These are phyloP conservation scores for Dendrothele bispora DNA, from an alignment of 768 basidiomycete species.

Conservation along the genomic window DNA sequence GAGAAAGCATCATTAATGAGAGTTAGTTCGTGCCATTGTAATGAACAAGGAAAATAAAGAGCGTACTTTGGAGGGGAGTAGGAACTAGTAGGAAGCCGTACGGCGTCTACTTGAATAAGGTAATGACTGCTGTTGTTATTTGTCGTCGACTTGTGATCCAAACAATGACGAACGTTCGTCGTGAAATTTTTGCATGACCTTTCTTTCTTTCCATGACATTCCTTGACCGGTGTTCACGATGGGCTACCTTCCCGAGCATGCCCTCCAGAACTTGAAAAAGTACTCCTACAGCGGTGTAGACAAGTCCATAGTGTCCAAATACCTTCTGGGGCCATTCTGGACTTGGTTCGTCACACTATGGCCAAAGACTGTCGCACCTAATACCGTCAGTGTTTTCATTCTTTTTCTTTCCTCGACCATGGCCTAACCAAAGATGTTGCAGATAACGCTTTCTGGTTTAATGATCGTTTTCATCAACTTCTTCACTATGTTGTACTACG, in stretches of 20 bases:
- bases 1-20: no score
- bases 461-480: constrained; percentile 83
- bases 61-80: no score
- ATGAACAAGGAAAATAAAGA: no score
- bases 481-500: constrained; percentile 77
- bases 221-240: no score
- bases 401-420: neutral
- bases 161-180: no score
- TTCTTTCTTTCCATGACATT: no score
- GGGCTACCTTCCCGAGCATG: constrained; percentile 64
- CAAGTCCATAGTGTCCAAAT: constrained; percentile 77
- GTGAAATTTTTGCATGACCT: no score
- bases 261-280: constrained; percentile 73
- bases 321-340: constrained; percentile 86
- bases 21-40: no score
- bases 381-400: constrained; percentile 59
- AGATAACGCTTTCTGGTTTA: constrained; percentile 92
- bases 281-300: constrained; percentile 84
- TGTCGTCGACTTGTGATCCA: no score
- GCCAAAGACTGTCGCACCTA: constrained; percentile 84
- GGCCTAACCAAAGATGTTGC: constrained; percentile 5
- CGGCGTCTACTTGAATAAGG: no score
- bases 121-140: no score
- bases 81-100: no score
- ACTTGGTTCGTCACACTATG: constrained; percentile 88